Evolutionary conservation across 129 eudicot genomes (phyloP), one percentile per base, ranked within the genome.

Genomic region (Rutidosis leptorrhynchoides): DNA sequence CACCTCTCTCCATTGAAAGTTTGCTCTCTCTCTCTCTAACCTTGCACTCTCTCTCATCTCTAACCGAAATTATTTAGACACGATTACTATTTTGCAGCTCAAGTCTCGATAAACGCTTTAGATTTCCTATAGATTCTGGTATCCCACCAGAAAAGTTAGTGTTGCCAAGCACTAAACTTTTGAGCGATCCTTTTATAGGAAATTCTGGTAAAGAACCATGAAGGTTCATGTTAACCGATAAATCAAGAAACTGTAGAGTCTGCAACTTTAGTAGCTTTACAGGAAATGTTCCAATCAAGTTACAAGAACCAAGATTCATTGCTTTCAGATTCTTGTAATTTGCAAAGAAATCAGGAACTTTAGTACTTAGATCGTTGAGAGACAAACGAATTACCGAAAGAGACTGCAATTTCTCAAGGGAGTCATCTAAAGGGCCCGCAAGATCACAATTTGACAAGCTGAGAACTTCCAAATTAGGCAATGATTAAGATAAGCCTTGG

Each of bases 391-490:
- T 63, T 25, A 73, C 68, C 2, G 83, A 72, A 60, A 88, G 89
- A 43, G 79, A 78, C 5, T 28, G 54, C 11, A 88, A 67, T n/a
- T 67, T n/a, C 24, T 33, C 0, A 32, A 88, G 71, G 26, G 85
- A 78, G 2, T 52, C 24, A 37, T 80, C 74, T 20, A 85, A 49
- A 8, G 81, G 83, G 64, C 87, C 96, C 22, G 83, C 69, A 65
- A 88, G 71, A 23, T 51, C 2, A 65, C 92, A 85, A 6, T 46
- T 3, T 0, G 78, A 49, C 92, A 88, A 55, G 77, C 92, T 87
- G 79, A 90, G 45, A 29, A 60, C 81, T 27, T 70, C 76, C 52
- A 90, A 54, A 28, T 83, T 28, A 24, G 73, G 87, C 45, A 82
- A 52, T 42, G 81, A 82, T 2, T 84, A 73, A 0, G 92, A 81